Evolutionary conservation across 352 stramenopile species (phyloP).

Genomic region (Phytophthora sp.): DNA sequence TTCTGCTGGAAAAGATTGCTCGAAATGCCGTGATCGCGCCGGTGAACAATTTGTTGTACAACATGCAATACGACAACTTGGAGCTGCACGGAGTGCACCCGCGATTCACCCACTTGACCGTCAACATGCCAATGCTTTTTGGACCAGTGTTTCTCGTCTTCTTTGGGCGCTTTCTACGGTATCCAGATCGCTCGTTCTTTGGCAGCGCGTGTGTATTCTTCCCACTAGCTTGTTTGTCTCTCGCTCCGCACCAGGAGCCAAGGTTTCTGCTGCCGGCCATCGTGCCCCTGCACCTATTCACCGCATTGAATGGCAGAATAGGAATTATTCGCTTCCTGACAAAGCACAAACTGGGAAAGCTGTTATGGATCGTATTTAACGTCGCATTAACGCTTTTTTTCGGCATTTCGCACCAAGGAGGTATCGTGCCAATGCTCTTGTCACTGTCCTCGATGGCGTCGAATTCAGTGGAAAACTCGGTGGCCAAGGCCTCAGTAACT

Average conservation of each 20-base stretch:
- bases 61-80: conserved; percentile 90
- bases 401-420: conserved; percentile 74
- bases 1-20: conserved; percentile 20
- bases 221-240: conserved; percentile 84
- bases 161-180: conserved; percentile 39
- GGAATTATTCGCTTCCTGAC: conserved; percentile 30
- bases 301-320: conserved; percentile 26
- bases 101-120: conserved; percentile 80
- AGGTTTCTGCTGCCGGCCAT: conserved; percentile 91
- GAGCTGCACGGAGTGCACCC: conserved; percentile 92
- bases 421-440: conserved; percentile 66
- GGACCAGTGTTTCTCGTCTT: conserved; percentile 81
- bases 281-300: conserved; percentile 83
- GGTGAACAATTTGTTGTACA: conserved; percentile 93
- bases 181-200: conserved; percentile 37
- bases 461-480: conserved; percentile 5
- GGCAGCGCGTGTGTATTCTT: conserved; percentile 54
- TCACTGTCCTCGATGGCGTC: conserved; percentile 34
- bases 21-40: conserved; percentile 59
- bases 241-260: conserved; percentile 94
- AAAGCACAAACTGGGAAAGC: conserved; percentile 16
- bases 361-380: conserved; percentile 69
- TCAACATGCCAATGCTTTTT: conserved; percentile 95
- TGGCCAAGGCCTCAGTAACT: not conserved
- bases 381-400: conserved; percentile 61